These are phyloP conservation scores for Colletotrichum navitas DNA, from an alignment of 2,329 filamentous ascomycete species.

Conservation along the genomic window DNA sequence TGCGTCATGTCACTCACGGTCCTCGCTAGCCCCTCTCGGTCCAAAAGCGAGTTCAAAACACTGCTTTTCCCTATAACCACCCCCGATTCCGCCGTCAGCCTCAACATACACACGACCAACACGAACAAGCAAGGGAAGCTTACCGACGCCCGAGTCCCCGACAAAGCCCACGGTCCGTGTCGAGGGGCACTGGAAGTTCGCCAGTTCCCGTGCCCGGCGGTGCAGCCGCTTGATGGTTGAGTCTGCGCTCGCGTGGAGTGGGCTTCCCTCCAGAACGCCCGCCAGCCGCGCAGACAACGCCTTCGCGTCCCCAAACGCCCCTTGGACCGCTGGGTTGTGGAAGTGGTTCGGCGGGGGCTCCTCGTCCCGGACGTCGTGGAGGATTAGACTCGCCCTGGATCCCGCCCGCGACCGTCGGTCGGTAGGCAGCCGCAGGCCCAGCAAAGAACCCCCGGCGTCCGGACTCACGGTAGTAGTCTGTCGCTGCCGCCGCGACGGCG, in stretches of 20 bases:
- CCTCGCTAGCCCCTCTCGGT: conserved; percentile 54
- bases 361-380: conserved; percentile 48
- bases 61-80: conserved; percentile 59
- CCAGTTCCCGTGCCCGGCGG: conserved; percentile 50
- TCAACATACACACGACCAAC: background rate
- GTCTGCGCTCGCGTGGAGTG: conserved; percentile 52
- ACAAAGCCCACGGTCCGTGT: conserved; percentile 60
- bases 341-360: conserved; percentile 53
- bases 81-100: background rate
- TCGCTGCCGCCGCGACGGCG: background rate
- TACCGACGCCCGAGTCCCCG: conserved; percentile 62
- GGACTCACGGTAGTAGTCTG: background rate
- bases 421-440: background rate
- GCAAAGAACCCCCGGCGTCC: background rate
- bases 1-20: conserved; percentile 51
- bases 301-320: conserved; percentile 51
- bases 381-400: conserved; percentile 5
- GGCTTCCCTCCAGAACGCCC: conserved; percentile 51
- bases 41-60: conserved; percentile 62
- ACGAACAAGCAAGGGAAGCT: conserved; percentile 30
- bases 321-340: conserved; percentile 52
- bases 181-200: conserved; percentile 53
- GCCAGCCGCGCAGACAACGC: conserved; percentile 49
- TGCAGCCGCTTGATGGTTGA: conserved; percentile 55
- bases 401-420: conserved; percentile 10